Conservation (phyloP, 2,329 filamentous ascomycete species). For the Basipetospora sp. region DNA sequence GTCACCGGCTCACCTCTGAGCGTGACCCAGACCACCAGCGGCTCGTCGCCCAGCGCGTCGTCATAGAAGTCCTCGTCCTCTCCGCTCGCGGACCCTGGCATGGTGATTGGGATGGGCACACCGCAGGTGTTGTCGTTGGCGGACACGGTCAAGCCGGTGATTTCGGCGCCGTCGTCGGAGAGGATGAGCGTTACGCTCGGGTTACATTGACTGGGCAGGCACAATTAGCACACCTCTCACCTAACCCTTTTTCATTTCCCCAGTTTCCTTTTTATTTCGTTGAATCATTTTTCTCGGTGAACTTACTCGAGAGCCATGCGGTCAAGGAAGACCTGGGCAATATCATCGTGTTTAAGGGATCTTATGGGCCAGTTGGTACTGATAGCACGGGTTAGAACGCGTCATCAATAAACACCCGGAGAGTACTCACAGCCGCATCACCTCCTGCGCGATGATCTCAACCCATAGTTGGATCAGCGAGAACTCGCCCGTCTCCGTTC, state of each 20-base stretch:
- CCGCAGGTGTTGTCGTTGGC: constrained; percentile 34
- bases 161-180: constrained; percentile 25
- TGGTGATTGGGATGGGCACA: constrained; percentile 38
- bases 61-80: constrained; percentile 21
- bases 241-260: no score
- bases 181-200: constrained; percentile 32
- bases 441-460: constrained; percentile 38
- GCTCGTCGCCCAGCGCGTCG: constrained; percentile 41
- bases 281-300: no score
- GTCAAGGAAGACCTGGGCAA: constrained; percentile 33
- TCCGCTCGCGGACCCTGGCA: constrained; percentile 29
- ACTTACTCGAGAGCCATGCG: constrained; percentile 37
- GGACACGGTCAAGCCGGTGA: constrained; percentile 35
- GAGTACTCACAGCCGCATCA: constrained; percentile 26
- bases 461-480: constrained; percentile 44
- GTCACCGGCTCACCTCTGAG: constrained; percentile 29
- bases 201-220: constrained; percentile 21
- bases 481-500: constrained; percentile 28
- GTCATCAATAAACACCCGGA: neutral
- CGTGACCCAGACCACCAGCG: constrained; percentile 34
- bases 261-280: no score
- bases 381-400: neutral
- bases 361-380: constrained; percentile 13
- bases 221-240: neutral
- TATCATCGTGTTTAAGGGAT: constrained; percentile 26